Conservation (phyloP, 108 stramenopile genomes). For the Pseudonitzschia delicatissima region DNA sequence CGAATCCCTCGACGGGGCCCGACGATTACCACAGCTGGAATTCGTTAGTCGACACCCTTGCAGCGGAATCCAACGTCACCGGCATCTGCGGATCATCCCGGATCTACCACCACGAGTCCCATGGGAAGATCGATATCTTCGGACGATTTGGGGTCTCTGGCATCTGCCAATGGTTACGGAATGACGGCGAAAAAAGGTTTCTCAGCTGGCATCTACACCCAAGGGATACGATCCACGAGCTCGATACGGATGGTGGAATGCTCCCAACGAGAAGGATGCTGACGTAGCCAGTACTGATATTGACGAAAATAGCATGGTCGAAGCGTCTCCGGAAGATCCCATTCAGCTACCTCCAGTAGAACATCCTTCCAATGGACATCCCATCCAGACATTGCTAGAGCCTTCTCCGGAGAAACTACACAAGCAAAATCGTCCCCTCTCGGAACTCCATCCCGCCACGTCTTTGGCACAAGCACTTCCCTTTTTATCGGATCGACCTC, state of each 20-base stretch:
- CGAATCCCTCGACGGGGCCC: constrained; percentile 66
- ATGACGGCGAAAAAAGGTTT: constrained; percentile 2
- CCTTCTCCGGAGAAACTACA: constrained; percentile 58
- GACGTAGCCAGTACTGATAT: not conserved
- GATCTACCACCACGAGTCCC: not conserved
- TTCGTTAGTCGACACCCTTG: constrained; percentile 35
- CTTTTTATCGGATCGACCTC: constrained; percentile 82
- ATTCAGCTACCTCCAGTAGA: constrained; percentile 41
- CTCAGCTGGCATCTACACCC: constrained; percentile 5
- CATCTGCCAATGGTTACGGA: not conserved
- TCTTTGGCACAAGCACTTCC: constrained; percentile 63
- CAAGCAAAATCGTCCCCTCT: constrained; percentile 62
- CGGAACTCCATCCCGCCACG: constrained; percentile 76
- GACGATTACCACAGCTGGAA: constrained; percentile 87
- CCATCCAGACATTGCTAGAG: constrained; percentile 59
- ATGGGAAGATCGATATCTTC: not conserved
- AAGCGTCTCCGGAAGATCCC: not conserved
- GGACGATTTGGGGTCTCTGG: not conserved
- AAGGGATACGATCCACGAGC: constrained; percentile 28
- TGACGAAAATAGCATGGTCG: not conserved
- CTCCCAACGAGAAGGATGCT: not conserved
- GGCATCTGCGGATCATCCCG: not conserved
- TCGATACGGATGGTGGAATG: constrained; percentile 44
- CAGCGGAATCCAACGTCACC: not conserved
- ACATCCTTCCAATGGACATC: constrained; percentile 48